Evolutionary conservation across 1,284 basidiomycete genomes (phyloP).

Genomic region (Irpex sp.): DNA sequence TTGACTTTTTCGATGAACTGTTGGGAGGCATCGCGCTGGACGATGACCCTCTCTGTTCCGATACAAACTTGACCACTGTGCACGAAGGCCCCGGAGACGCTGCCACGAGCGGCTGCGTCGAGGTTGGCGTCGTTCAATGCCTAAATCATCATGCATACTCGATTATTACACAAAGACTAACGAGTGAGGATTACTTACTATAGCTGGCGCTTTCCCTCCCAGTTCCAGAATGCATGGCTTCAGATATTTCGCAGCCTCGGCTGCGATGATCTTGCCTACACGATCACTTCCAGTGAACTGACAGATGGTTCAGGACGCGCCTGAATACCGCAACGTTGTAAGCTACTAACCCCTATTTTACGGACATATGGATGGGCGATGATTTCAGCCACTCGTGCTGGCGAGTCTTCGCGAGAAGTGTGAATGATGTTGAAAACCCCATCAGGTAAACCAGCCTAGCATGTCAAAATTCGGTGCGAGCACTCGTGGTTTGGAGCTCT

Average conservation of each 20-base stretch:
- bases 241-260: slow-evolving; percentile 69
- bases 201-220: slow-evolving; percentile 74
- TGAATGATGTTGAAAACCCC: slow-evolving; percentile 25
- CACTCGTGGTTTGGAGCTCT: too few species aligned
- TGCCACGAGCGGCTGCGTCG: slow-evolving; percentile 47
- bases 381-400: slow-evolving; percentile 18
- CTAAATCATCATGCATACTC: slow-evolving; percentile 21
- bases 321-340: not conserved
- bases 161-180: not conserved
- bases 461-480: too few species aligned
- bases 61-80: slow-evolving; percentile 70
- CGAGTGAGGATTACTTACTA: slow-evolving; percentile 35
- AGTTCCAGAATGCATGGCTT: slow-evolving; percentile 74
- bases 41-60: slow-evolving; percentile 65
- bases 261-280: slow-evolving; percentile 68
- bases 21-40: slow-evolving; percentile 39
- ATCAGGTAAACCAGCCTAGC: slow-evolving; percentile 24
- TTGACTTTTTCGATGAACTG: slow-evolving; percentile 35
- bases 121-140: slow-evolving; percentile 62
- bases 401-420: slow-evolving; percentile 18
- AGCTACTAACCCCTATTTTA: slow-evolving; percentile 22
- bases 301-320: not conserved
- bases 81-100: slow-evolving; percentile 53
- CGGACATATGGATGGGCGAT: slow-evolving; percentile 25
- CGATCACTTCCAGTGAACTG: slow-evolving; percentile 71